These are phyloP conservation scores for Achlya hypogyna DNA, from an alignment of 352 stramenopile genomes.

Conservation along the genomic window DNA sequence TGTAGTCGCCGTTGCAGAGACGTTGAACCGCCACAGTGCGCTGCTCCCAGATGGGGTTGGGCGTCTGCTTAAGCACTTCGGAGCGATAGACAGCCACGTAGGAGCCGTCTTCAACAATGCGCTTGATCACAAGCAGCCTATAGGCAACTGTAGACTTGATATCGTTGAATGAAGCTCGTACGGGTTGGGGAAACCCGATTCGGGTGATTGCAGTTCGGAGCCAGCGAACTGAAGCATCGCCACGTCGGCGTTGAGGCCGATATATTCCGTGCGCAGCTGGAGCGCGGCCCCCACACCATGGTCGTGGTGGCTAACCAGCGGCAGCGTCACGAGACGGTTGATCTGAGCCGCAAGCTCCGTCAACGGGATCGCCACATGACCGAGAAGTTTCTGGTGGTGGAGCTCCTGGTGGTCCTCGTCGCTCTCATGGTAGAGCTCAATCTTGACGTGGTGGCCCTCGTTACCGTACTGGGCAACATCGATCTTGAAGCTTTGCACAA, in stretches of 20 bases:
- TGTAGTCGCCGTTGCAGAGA: constrained; percentile 69
- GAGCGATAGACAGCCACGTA: constrained; percentile 12
- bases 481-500: constrained; percentile 18
- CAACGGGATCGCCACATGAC: background rate
- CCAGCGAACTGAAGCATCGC: constrained; percentile 6
- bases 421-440: constrained; percentile 15
- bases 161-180: background rate
- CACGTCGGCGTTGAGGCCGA: constrained; percentile 3
- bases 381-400: constrained; percentile 10
- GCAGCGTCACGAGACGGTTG: background rate
- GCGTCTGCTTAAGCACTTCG: constrained; percentile 46
- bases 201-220: background rate
- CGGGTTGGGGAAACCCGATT: constrained; percentile 14
- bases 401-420: background rate
- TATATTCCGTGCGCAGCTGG: constrained; percentile 10
- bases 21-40: constrained; percentile 52
- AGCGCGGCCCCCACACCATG: background rate
- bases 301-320: background rate
- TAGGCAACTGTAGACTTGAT: background rate
- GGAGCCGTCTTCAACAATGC: constrained; percentile 14
- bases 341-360: background rate
- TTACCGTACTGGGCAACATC: background rate
- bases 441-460: background rate
- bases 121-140: constrained; percentile 9
- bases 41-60: constrained; percentile 55